phyloP scores from a whole-genome alignment of 768 basidiomycete species.

The Fistulinella prunicolor region DNA sequence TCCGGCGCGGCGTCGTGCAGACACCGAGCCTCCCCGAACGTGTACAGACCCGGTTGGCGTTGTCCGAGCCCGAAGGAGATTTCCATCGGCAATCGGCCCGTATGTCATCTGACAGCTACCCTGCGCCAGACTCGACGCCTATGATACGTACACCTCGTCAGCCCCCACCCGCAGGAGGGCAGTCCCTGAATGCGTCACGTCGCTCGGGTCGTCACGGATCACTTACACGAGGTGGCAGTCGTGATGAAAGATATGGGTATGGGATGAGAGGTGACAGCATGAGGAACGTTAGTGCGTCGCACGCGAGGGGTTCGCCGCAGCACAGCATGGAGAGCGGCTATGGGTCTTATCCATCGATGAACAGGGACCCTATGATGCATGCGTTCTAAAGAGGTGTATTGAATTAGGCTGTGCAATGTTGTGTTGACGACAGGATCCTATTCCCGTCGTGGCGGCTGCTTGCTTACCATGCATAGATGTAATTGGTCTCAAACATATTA shows the following conservation, averaged over 20 bases:
- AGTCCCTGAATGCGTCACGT: neutral
- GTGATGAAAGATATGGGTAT: neutral
- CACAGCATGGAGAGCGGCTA: constrained; percentile 1
- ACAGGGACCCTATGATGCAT: neutral
- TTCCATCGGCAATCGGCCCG: neutral
- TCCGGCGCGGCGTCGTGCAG: constrained; percentile 2
- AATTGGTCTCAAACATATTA: too few species aligned
- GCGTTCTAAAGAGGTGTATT: too few species aligned
- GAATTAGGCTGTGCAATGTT: too few species aligned
- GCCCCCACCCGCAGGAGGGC: constrained; percentile 1
- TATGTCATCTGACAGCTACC: neutral
- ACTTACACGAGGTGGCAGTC: neutral
- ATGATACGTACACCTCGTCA: neutral
- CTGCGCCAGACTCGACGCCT: neutral
- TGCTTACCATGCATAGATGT: too few species aligned
- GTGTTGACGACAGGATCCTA: too few species aligned
- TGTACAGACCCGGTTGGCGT: constrained; percentile 8
- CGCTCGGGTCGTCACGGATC: neutral
- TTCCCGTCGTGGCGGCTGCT: too few species aligned
- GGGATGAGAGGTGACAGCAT: neutral
- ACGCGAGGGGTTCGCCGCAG: neutral
- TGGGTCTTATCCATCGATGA: neutral
- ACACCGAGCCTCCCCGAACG: constrained; percentile 8
- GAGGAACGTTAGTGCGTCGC: neutral
- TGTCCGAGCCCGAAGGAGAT: neutral